Base-by-base conservation (phyloP, 2,329 filamentous ascomycete genomes). In the Colletotrichum theobromicola region DNA sequence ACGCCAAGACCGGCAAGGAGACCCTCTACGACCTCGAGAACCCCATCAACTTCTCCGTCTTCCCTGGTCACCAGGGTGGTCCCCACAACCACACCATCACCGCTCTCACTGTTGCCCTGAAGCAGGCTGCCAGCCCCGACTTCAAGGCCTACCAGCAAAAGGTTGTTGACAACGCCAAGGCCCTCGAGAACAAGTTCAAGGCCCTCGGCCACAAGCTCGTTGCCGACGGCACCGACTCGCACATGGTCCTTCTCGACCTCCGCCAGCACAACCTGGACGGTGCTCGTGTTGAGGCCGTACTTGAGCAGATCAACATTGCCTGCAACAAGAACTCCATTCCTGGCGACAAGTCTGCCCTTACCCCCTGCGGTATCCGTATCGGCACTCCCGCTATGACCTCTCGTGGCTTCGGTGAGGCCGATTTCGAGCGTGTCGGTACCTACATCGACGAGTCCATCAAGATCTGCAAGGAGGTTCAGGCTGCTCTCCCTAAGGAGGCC, bases 61-160 rank as follows among this genome's bases (percentile, higher is more conserved):
- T 99, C 92, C 97, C 97, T 71, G 97, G 97, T 76, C 97, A 99
- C 89, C 97, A 99, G 88, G 97, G 97, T 83, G 97, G 97, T 35
- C 97, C 97, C 67, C 97, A 99, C 91, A 99, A 99, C 90, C 97
- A 99, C 92, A 99, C 97, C 83, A 99, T 99, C 87, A 98, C 96
- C 76, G 97, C 97, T 65, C 91, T 99, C 77, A 93, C 97, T 42
- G 97, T 99, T 74, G 97, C 97, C 58, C 90, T 99, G 78, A 96
- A 98, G 88, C 97, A 99, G 88, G 96, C 97, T 28, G 93, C 95
- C 79, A 93, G 92, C 66, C 92, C 94, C 70, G 96, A 98, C 79
- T 99, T 98, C 91, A 94, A 94, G 88, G 89, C 93, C 76, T 99
- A 99, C 89, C 97, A 99, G 87, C 87, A 96, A 85, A 93, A 96